A percentile compares a stretch with the other conserved stretches of the same genome.
phyloP scores from a whole-genome alignment of 768 basidiomycete species.

The Mycena galericulata region DNA sequence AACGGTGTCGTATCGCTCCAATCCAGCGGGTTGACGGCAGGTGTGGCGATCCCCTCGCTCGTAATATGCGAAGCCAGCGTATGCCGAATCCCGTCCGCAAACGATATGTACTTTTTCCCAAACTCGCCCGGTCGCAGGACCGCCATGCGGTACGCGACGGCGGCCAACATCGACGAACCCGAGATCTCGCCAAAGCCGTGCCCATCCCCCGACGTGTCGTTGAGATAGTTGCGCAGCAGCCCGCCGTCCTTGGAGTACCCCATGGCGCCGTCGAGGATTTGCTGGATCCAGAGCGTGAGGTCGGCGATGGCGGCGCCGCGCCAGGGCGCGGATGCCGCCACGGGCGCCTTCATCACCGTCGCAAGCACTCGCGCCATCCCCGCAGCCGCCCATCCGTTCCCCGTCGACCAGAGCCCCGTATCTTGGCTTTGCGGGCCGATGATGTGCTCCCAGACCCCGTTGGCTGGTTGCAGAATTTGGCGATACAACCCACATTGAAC shows the following conservation, averaged over 20 bases:
- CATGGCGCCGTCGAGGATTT: slow-evolving; percentile 59
- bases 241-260: slow-evolving; percentile 45
- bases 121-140: slow-evolving; percentile 37
- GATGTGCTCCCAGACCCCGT: slow-evolving; percentile 54
- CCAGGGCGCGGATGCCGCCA: slow-evolving; percentile 41
- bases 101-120: slow-evolving; percentile 37
- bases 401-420: slow-evolving; percentile 38
- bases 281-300: slow-evolving; percentile 54
- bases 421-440: slow-evolving; percentile 36
- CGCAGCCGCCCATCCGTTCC: slow-evolving; percentile 40
- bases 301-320: slow-evolving; percentile 41
- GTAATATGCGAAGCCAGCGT: slow-evolving; percentile 45
- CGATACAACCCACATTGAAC: slow-evolving; percentile 56
- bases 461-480: slow-evolving; percentile 40
- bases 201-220: slow-evolving; percentile 36
- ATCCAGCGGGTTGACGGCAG: slow-evolving; percentile 52
- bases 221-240: slow-evolving; percentile 57
- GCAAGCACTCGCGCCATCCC: slow-evolving; percentile 50
- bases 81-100: slow-evolving; percentile 41
- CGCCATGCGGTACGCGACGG: slow-evolving; percentile 51
- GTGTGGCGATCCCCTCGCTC: slow-evolving; percentile 46
- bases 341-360: slow-evolving; percentile 56
- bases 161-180: slow-evolving; percentile 55
- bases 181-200: slow-evolving; percentile 58
- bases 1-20: slow-evolving; percentile 47